Evolutionary conservation across 805 yeast genomes (phyloP).

Genomic region (Scheffersomyces spartinae): DNA sequence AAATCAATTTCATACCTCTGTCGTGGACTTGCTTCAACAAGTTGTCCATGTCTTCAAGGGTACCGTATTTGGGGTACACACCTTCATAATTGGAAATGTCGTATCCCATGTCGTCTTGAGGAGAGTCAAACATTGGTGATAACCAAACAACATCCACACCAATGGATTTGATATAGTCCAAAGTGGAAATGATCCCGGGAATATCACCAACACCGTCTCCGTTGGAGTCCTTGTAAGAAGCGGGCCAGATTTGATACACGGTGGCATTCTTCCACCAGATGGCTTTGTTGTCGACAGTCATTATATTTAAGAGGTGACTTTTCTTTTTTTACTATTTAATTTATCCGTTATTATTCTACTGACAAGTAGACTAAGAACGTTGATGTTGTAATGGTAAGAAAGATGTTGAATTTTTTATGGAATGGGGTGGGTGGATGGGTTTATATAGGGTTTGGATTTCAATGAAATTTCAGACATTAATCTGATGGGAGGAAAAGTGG

Average conservation of each 20-base stretch:
- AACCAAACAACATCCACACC: conserved; percentile 47
- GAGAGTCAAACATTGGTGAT: conserved; percentile 47
- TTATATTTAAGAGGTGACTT: neutral
- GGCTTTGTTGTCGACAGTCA: conserved; percentile 6
- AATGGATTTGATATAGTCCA: conserved; percentile 38
- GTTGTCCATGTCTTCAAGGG: conserved; percentile 38
- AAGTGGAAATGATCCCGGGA: conserved; percentile 38
- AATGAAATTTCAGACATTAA: too few species aligned
- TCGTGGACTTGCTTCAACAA: conserved; percentile 36
- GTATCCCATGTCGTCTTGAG: conserved; percentile 54
- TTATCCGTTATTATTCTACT: too few species aligned
- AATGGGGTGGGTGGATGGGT: too few species aligned
- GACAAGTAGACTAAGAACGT: too few species aligned
- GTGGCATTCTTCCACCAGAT: conserved; percentile 48
- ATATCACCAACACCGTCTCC: conserved; percentile 51
- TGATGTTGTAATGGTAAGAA: too few species aligned
- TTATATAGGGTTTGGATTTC: too few species aligned
- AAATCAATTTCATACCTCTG: conserved; percentile 38
- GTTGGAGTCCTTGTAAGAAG: conserved; percentile 46
- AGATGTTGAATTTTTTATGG: too few species aligned
- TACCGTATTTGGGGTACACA: conserved; percentile 42
- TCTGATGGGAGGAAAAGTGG: too few species aligned
- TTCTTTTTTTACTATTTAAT: too few species aligned
- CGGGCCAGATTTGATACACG: conserved; percentile 51
- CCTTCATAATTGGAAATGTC: conserved; percentile 44